Percentiles rank a stretch among this genome's conserved stretches.
Conservation (phyloP, 352 stramenopile species). For the Globisporangium mamillatum region DNA sequence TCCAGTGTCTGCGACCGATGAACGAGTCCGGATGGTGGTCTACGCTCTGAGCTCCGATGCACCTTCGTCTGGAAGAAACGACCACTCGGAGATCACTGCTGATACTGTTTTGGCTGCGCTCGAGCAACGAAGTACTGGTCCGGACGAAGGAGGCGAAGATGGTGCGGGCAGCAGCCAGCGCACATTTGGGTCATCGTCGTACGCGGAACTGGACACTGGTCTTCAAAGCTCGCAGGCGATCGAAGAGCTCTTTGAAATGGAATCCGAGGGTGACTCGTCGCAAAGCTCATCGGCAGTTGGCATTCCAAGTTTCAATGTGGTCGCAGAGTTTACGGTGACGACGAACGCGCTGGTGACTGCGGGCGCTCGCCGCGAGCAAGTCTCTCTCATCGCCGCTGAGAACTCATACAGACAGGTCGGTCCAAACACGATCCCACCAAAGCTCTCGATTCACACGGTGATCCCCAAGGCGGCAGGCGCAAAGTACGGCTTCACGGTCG, state of each 20-base stretch:
- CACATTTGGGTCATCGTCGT: conserved; percentile 51
- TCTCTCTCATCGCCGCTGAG: conserved; percentile 56
- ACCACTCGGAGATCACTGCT: conserved; percentile 79
- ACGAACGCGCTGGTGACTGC: conserved; percentile 60
- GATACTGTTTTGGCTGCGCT: conserved; percentile 68
- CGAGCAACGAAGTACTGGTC: conserved; percentile 49
- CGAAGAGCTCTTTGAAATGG: conserved; percentile 79
- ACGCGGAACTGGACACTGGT: conserved; percentile 31
- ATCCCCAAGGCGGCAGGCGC: conserved; percentile 62
- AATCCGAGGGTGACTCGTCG: conserved; percentile 56
- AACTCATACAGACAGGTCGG: conserved; percentile 76
- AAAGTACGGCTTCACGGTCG: conserved; percentile 57
- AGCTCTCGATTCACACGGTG: conserved; percentile 77
- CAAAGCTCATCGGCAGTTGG: conserved; percentile 23
- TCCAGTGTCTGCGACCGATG: conserved; percentile 44
- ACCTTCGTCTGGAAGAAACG: conserved; percentile 33
- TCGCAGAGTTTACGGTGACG: conserved; percentile 75
- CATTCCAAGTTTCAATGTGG: conserved; percentile 51
- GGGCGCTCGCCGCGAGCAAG: conserved; percentile 59
- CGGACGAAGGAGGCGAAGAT: conserved; percentile 30
- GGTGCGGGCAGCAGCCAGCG: conserved; percentile 27
- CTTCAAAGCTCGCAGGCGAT: conserved; percentile 48
- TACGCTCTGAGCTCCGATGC: conserved; percentile 50
- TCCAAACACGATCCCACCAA: conserved; percentile 49
- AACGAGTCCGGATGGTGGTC: conserved; percentile 76